These are phyloP conservation scores for Phytophthora pistaciae DNA, from an alignment of 352 stramenopile species.

Conservation along the genomic window DNA sequence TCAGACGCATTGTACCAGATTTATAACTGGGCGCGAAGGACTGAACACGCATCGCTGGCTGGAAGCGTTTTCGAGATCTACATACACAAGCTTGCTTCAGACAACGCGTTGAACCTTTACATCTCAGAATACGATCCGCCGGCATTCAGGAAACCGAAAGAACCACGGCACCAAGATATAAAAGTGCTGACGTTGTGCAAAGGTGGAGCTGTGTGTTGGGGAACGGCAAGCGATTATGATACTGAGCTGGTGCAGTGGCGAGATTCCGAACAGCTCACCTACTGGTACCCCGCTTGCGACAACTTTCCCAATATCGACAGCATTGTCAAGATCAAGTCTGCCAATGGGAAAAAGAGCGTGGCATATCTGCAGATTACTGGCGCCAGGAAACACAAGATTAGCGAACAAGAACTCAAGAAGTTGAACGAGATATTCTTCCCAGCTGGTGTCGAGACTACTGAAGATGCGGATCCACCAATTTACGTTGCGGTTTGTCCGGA, in stretches of 20 bases:
- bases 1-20: neutral
- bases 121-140: neutral
- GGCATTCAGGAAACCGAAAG: neutral
- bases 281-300: neutral
- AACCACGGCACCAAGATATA: neutral
- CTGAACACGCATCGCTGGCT: neutral
- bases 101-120: neutral
- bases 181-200: neutral
- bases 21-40: neutral
- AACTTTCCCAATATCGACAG: neutral
- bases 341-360: neutral
- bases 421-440: neutral
- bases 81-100: neutral
- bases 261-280: neutral
- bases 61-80: neutral
- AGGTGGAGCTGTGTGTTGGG: neutral
- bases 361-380: neutral
- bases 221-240: neutral
- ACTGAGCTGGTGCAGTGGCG: neutral
- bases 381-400: neutral
- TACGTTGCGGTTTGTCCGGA: neutral
- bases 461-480: neutral
- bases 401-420: neutral
- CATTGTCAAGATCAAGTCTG: neutral
- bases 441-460: neutral